Evolutionary conservation across 2,329 filamentous ascomycete genomes (phyloP), one percentile per base, ranked within the genome.

Genomic region (Colletotrichum tropicale): DNA sequence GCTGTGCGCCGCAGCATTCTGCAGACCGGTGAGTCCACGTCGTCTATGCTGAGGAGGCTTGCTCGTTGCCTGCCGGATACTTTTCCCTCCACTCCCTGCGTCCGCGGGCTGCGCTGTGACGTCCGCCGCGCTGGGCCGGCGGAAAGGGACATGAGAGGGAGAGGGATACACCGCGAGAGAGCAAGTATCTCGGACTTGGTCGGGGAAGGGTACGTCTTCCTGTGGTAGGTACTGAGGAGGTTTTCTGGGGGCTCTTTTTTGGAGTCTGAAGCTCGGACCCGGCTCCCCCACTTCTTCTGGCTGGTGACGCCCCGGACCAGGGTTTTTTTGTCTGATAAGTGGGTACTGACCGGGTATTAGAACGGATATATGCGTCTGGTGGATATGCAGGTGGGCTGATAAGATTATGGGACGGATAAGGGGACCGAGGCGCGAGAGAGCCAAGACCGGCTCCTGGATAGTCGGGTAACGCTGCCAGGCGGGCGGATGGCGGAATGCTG

Each of bases 341-440:
- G 69, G 73, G 26, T 72, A 15, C 21, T 62, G 36, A n/a, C 36
- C 69, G 73, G 73, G 70, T 68, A 75, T 73, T 73, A 75, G 48
- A 43, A n/a, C 70, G 73, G 73, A 72, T 58, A 75, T 73, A 75
- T 60, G 62, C 43, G 43, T 58, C 26, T 58, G 38, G 38, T 72
- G 48, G 71, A 10, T 48, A 56, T 32, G 43, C 4, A 34, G 43
- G 66, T 70, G 69, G 73, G 34, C 69, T 68, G 64, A 68, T 72
- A 43, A 67, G 56, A 68, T 68, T 30, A 75, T 73, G 56, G 62
- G 73, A 68, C 70, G 73, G 73, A 73, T 72, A 58, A 75, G 70
- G 38, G 64, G 32, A 73, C 73, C 73, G 56, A 68, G 55, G 38
- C 56, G 32, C 62, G 36, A 34, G 28, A 18, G 38, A 60, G 69